Conservation (phyloP, 352 stramenopile genomes). For the Pythium rishiriense region DNA sequence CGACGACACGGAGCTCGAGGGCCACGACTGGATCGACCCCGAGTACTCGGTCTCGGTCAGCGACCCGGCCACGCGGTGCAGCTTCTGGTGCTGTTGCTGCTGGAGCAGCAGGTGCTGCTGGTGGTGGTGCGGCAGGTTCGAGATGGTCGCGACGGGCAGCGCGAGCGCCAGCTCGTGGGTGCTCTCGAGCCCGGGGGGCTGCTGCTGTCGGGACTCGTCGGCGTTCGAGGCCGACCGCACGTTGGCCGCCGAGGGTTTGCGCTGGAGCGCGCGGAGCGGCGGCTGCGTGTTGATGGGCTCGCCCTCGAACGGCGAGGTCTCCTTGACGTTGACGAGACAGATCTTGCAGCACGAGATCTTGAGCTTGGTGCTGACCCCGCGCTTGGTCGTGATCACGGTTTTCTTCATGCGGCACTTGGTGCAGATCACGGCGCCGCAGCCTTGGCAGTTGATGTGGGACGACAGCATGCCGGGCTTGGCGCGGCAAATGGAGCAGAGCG, state of each 20-base stretch:
- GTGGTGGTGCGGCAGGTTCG: not conserved
- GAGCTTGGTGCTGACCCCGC: slow-evolving; percentile 38
- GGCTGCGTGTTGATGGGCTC: slow-evolving; percentile 36
- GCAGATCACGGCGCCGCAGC: slow-evolving; percentile 71
- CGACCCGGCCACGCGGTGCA: slow-evolving; percentile 25
- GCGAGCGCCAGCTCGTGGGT: slow-evolving; percentile 23
- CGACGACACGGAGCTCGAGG: slow-evolving; percentile 55
- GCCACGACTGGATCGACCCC: slow-evolving; percentile 54
- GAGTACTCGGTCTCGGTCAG: slow-evolving; percentile 66
- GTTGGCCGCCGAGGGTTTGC: slow-evolving; percentile 15
- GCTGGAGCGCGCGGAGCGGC: slow-evolving; percentile 31
- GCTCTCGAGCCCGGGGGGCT: slow-evolving; percentile 7
- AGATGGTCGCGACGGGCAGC: slow-evolving; percentile 8
- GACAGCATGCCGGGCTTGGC: slow-evolving; percentile 56
- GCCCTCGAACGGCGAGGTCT: slow-evolving; percentile 66
- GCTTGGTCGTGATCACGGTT: slow-evolving; percentile 42
- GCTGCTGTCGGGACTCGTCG: not conserved
- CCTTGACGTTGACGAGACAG: slow-evolving; percentile 66
- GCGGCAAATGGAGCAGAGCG: slow-evolving; percentile 63
- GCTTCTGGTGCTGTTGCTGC: not conserved
- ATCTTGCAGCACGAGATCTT: slow-evolving; percentile 76
- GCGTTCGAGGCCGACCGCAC: not conserved
- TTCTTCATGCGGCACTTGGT: slow-evolving; percentile 74
- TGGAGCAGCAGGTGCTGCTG: not conserved
- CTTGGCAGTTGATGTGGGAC: slow-evolving; percentile 57